A percentile compares a stretch with the other conserved stretches of the same genome.
phyloP scores from a whole-genome alignment of 108 stramenopile genomes.

The Pseudonitzschia pungens region DNA sequence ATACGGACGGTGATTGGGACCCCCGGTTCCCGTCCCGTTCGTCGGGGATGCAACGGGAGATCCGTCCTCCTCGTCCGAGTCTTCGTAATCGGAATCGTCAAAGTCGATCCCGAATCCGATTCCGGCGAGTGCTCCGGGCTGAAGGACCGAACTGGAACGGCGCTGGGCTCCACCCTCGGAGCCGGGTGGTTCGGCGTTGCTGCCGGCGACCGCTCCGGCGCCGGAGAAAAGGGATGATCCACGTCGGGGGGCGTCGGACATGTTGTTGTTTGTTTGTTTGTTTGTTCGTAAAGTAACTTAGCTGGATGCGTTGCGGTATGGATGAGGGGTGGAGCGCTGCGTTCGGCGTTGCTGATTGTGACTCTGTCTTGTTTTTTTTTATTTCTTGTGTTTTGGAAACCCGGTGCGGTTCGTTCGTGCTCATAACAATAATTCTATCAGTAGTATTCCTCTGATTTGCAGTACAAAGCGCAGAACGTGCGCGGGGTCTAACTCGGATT shows the following conservation, averaged over 20 bases:
- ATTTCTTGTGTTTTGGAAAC: too few species aligned
- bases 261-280: background rate
- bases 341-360: background rate
- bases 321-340: too few species aligned
- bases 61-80: constrained; percentile 50
- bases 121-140: constrained; percentile 46
- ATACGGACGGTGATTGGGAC: constrained; percentile 62
- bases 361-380: too few species aligned
- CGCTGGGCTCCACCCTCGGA: constrained; percentile 22
- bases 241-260: constrained; percentile 41
- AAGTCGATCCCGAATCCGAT: constrained; percentile 54
- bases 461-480: too few species aligned
- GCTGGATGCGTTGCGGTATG: too few species aligned
- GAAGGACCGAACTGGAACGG: constrained; percentile 38
- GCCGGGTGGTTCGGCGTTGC: background rate
- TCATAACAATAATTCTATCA: too few species aligned
- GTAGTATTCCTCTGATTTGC: too few species aligned
- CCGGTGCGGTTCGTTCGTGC: too few species aligned
- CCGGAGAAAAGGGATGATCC: constrained; percentile 46
- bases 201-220: constrained; percentile 21
- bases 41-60: constrained; percentile 25
- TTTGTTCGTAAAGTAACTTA: background rate
- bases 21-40: constrained; percentile 17
- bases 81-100: constrained; percentile 60
- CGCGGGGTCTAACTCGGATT: too few species aligned